A percentile compares a stretch with the other conserved stretches of the same genome.
These are phyloP conservation scores for Metschnikowia reukaufii DNA, from an alignment of 805 yeast species.

Conservation along the genomic window DNA sequence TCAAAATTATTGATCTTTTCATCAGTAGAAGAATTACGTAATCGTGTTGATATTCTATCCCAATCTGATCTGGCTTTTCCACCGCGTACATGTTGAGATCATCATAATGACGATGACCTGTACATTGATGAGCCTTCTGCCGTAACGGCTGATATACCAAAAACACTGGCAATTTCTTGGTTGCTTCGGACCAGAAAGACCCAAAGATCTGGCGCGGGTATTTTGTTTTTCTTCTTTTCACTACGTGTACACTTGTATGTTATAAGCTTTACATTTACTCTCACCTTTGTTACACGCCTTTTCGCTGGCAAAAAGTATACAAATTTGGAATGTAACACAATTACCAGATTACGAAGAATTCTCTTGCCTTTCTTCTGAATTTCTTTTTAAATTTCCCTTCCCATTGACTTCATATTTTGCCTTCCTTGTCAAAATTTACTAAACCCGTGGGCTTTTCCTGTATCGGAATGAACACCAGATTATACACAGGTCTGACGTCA, in stretches of 20 bases:
- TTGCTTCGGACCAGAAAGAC: neutral
- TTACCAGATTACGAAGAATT: no score
- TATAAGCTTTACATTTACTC: neutral
- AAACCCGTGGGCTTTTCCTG: neutral
- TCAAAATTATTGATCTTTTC: no score
- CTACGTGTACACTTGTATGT: neutral
- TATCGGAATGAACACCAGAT: neutral
- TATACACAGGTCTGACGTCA: constrained; percentile 2
- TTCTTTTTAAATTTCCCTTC: no score
- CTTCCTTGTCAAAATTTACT: neutral
- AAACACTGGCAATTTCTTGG: neutral
- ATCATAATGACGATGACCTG: neutral
- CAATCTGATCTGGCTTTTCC: neutral
- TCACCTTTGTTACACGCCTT: neutral
- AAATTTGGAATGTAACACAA: no score
- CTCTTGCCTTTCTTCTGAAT: no score
- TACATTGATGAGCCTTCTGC: neutral
- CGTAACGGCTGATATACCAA: no score
- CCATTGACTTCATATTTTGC: no score
- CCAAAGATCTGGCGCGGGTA: neutral
- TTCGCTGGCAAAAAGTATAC: neutral
- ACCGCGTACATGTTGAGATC: neutral
- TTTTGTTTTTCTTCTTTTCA: neutral
- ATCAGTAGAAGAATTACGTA: neutral
- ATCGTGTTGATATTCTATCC: neutral